A percentile compares a stretch with the other conserved stretches of the same genome.
Conservation (phyloP, 495 filamentous ascomycete genomes). For the Articulospora tetracladia region DNA sequence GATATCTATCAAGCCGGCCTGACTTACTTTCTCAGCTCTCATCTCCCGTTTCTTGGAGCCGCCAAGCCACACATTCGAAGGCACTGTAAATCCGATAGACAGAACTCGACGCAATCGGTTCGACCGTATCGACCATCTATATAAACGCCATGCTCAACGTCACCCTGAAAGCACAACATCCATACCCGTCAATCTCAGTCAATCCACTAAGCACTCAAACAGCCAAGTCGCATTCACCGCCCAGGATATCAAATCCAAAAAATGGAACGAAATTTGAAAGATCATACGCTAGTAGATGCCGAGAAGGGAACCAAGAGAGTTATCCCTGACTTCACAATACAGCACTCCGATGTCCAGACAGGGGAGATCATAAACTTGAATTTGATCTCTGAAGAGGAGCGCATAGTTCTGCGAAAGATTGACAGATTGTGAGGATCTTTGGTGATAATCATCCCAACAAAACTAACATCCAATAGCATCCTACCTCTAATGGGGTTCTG, state of each 20-base stretch:
- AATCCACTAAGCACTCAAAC: no score
- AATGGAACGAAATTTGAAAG: not conserved
- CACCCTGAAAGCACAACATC: no score
- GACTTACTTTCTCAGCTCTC: not conserved
- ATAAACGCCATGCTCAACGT: no score
- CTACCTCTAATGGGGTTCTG: slow-evolving; percentile 45
- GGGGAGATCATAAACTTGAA: not conserved
- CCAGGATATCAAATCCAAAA: not conserved
- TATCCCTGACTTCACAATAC: not conserved
- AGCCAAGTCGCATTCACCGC: no score
- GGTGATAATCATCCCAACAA: not conserved
- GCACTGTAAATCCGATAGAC: no score
- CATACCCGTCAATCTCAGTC: no score
- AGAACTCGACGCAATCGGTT: no score
- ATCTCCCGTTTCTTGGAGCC: not conserved
- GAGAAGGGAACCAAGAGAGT: not conserved
- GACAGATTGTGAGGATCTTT: slow-evolving; percentile 15
- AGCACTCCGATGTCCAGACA: not conserved
- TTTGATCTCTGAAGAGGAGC: slow-evolving; percentile 6
- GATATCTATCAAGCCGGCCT: slow-evolving; percentile 1
- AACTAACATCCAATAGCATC: slow-evolving; percentile 24
- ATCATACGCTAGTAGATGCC: not conserved
- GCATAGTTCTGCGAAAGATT: slow-evolving; percentile 32
- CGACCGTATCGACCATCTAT: no score
- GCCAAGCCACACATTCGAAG: not conserved